Evolutionary conservation across 2,329 filamentous ascomycete genomes (phyloP).

Genomic region (Trichoderma citrinoviride): DNA sequence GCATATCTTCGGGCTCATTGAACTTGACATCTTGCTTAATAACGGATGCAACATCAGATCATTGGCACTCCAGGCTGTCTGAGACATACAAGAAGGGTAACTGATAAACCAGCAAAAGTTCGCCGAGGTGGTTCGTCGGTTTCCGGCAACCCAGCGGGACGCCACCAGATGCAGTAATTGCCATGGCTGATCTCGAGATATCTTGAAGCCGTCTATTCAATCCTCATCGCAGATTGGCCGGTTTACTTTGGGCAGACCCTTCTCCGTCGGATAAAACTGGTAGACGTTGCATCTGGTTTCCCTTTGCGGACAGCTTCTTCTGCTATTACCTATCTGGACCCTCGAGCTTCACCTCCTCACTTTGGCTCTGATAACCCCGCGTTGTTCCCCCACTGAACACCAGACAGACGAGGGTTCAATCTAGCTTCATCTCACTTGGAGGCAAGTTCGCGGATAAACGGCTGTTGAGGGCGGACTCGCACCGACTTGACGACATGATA

Average conservation of each 20-base stretch:
- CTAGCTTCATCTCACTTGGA: not conserved
- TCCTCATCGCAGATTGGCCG: not conserved
- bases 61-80: not conserved
- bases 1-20: too few species aligned
- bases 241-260: not conserved
- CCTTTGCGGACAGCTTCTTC: not conserved
- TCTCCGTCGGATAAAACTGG: constrained; percentile 15
- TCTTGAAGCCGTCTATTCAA: not conserved
- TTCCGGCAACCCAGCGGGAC: constrained; percentile 3
- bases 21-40: not conserved
- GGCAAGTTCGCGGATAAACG: not conserved
- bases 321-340: not conserved
- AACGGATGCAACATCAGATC: not conserved
- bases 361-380: constrained; percentile 1
- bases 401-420: not conserved
- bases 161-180: not conserved
- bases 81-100: not conserved
- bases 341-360: not conserved
- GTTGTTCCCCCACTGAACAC: constrained; percentile 14
- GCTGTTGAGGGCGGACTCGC: not conserved
- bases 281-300: not conserved
- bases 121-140: constrained; percentile 10
- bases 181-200: constrained; percentile 7
- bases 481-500: not conserved
- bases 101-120: constrained; percentile 12